A percentile compares a stretch with the other conserved stretches of the same genome.
Evolutionary conservation across 352 stramenopile species (phyloP).

Genomic region (Phytophthora cactorum): DNA sequence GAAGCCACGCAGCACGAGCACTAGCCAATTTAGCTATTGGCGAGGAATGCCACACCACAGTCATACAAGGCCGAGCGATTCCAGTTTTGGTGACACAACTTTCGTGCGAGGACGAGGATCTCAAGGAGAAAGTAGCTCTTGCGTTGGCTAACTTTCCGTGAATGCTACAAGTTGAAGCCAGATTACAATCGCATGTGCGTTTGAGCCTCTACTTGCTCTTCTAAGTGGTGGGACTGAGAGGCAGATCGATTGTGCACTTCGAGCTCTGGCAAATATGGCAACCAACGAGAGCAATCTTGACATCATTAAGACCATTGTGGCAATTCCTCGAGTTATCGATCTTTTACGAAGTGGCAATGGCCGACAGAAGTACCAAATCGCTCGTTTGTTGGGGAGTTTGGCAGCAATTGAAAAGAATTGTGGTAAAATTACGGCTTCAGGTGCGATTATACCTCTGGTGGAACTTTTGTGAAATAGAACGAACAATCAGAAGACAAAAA

Average conservation of each 20-base stretch:
- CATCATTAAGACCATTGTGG: background rate
- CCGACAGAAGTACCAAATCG: background rate
- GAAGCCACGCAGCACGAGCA: background rate
- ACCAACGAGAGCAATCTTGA: background rate
- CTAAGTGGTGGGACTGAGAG: background rate
- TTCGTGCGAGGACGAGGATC: background rate
- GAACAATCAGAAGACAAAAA: background rate
- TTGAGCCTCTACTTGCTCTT: background rate
- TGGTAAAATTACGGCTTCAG: background rate
- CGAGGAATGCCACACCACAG: background rate
- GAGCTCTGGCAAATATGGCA: background rate
- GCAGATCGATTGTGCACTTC: background rate
- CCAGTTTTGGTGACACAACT: background rate
- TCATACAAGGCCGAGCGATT: background rate
- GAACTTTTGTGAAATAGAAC: background rate
- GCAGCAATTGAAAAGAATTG: background rate
- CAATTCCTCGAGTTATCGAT: background rate
- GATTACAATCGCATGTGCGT: background rate
- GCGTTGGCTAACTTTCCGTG: background rate
- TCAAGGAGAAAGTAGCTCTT: background rate
- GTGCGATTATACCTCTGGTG: background rate
- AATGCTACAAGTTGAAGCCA: background rate
- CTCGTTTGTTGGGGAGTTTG: background rate
- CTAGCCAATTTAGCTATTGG: background rate
- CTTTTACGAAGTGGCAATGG: background rate